Evolutionary conservation across 441 rosid genomes (phyloP), one percentile per base, ranked within the genome.

Genomic region (Eruca vesicaria): DNA sequence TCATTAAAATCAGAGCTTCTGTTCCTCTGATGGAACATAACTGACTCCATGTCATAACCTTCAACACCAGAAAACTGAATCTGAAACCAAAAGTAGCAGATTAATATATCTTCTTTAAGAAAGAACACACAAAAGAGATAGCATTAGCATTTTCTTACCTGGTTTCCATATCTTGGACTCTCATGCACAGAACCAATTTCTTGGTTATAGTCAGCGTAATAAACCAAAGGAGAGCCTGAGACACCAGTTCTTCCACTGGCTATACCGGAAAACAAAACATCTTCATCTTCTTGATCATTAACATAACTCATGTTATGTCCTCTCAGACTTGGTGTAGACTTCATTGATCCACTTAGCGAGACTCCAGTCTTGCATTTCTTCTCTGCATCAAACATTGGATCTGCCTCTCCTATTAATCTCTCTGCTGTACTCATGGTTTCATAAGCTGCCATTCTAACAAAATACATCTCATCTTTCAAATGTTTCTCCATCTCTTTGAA

Each of bases 341-440:
- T 78, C 72, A 82, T 28, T 88, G 92, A 71, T 86, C 94, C 63
- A 80, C 78, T 9, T 86, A 82, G 78, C 76, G 96, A 9, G 92
- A 80, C 77, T 91, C 93, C 11, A 86, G 82, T n/a, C n/a, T n/a
- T n/a, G n/a, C n/a, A n/a, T n/a, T n/a, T 6, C 18, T 77, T 71
- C 68, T 71, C 67, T 89, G 88, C 65, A 80, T 64, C 35, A 80
- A 65, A 33, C 66, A 83, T 78, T 6, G 81, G 73, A 26, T 78
- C 94, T 76, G 80, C 79, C 64, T 88, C 92, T 16, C 58, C 38
- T 16, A 81, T 77, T 52, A 94, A 86, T 68, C 82, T 85, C 83
- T 85, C 83, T 28, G 94, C 99, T 79, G 91, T 87, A 81, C 87
- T 89, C 79, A 85, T 78, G 74, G 99, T 90, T 81, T 94, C 99